A percentile compares a stretch with the other conserved stretches of the same genome.
Evolutionary conservation across 257 asterid genomes (phyloP).

Genomic region (Echium plantagineum): DNA sequence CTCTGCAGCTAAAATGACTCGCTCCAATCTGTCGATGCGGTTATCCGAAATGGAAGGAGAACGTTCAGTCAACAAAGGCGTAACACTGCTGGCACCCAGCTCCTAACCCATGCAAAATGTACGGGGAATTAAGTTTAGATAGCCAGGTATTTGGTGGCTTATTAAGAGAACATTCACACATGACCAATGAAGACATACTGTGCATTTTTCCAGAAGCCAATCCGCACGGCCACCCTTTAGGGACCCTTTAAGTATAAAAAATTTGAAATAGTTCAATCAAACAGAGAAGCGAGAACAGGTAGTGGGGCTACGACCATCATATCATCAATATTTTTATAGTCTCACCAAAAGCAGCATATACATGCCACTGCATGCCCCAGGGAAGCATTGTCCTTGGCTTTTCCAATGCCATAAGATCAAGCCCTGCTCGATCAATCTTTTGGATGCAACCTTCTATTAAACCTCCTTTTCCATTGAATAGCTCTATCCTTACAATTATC

Average conservation of each 20-base stretch:
- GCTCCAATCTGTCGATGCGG: conserved; percentile 70
- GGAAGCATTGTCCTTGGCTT: conserved; percentile 41
- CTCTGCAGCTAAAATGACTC: conserved; percentile 78
- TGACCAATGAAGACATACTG: conserved; percentile 41
- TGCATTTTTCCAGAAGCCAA: conserved; percentile 99
- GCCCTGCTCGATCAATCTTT: conserved; percentile 55
- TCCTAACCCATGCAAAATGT: conserved; percentile 36
- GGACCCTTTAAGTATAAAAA: conserved; percentile 34
- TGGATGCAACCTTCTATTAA: conserved; percentile 76
- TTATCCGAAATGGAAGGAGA: conserved; percentile 71
- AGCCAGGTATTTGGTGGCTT: background rate
- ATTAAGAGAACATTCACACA: conserved; percentile 12
- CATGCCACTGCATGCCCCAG: conserved; percentile 63
- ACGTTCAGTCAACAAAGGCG: conserved; percentile 74
- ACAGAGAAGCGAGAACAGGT: background rate
- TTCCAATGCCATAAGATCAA: conserved; percentile 59
- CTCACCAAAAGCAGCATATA: conserved; percentile 90
- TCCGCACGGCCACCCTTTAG: conserved; percentile 97
- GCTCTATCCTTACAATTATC: conserved; percentile 69
- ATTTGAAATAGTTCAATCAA: background rate
- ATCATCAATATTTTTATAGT: conserved; percentile 1
- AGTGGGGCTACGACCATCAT: background rate
- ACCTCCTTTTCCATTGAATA: conserved; percentile 87
- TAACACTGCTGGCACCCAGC: conserved; percentile 82
- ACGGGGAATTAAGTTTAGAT: conserved; percentile 5